These are phyloP conservation scores for Ichthyophthirius multifiliis DNA, from an alignment of 169 alveolate genomes.

Conservation along the genomic window DNA sequence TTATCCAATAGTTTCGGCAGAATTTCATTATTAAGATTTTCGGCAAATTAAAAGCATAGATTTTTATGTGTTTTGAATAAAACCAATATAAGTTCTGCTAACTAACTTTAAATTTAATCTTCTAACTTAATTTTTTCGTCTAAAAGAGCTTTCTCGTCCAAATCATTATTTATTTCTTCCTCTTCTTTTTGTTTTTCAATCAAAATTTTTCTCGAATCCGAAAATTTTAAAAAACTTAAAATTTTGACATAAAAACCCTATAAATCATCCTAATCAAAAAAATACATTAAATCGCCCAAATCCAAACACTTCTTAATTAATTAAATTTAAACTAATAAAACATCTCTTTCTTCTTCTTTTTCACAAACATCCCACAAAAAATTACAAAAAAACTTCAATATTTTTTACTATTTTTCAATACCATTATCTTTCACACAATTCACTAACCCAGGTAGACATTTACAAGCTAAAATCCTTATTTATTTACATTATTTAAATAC, in stretches of 20 bases:
- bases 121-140: slow-evolving; percentile 66
- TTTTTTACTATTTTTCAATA: slow-evolving; percentile 4
- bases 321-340: slow-evolving; percentile 53
- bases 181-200: slow-evolving; percentile 52
- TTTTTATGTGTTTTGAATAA: slow-evolving; percentile 82
- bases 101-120: slow-evolving; percentile 72
- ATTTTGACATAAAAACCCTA: slow-evolving; percentile 56
- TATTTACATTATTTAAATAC: slow-evolving; percentile 58
- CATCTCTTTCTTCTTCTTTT: slow-evolving; percentile 75
- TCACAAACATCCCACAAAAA: slow-evolving; percentile 58
- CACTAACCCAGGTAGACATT: slow-evolving; percentile 66
- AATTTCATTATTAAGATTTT: slow-evolving; percentile 53
- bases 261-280: slow-evolving; percentile 65
- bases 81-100: slow-evolving; percentile 81
- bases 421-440: slow-evolving; percentile 50
- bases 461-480: slow-evolving; percentile 73
- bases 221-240: slow-evolving; percentile 49
- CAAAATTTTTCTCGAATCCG: slow-evolving; percentile 60
- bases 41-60: slow-evolving; percentile 49
- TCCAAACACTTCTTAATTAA: slow-evolving; percentile 67
- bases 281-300: slow-evolving; percentile 57
- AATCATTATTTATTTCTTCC: slow-evolving; percentile 70
- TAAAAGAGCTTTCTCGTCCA: slow-evolving; percentile 60
- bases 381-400: slow-evolving; percentile 55
- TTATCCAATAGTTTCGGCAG: slow-evolving; percentile 68